A percentile compares a stretch with the other conserved stretches of the same genome.
These are phyloP conservation scores for Pyrenophora seminiperda DNA, from an alignment of 2,329 filamentous ascomycete genomes.

Conservation along the genomic window DNA sequence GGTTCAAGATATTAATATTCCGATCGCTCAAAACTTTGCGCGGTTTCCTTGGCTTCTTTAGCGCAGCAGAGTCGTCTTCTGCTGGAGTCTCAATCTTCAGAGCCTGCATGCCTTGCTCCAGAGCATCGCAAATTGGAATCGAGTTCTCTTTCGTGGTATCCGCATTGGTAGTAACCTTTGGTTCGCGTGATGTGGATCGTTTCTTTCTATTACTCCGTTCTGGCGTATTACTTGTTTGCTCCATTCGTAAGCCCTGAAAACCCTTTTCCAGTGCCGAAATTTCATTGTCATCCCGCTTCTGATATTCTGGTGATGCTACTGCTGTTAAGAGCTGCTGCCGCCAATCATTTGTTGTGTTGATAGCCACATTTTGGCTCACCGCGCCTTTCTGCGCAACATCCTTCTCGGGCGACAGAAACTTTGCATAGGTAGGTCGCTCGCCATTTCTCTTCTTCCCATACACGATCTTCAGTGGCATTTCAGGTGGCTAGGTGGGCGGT, in stretches of 20 bases:
- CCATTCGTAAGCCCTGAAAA: slow-evolving; percentile 11
- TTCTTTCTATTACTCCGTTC: slow-evolving; percentile 12
- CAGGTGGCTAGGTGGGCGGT: slow-evolving; percentile 10
- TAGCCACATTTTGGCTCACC: slow-evolving; percentile 3
- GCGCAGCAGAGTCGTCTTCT: background rate
- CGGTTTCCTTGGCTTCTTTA: slow-evolving; percentile 12
- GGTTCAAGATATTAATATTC: slow-evolving; percentile 18
- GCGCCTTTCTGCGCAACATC: slow-evolving; percentile 13
- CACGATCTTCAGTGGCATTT: slow-evolving; percentile 32
- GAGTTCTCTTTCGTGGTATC: slow-evolving; percentile 11
- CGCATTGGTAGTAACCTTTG: background rate
- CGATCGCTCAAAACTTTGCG: slow-evolving; percentile 14
- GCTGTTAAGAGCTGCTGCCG: slow-evolving; percentile 13
- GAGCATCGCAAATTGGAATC: slow-evolving; percentile 1
- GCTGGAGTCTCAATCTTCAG: slow-evolving; percentile 1
- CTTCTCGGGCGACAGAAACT: slow-evolving; percentile 38
- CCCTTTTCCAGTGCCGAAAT: slow-evolving; percentile 10
- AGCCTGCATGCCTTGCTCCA: slow-evolving; percentile 12
- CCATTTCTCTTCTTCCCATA: slow-evolving; percentile 35
- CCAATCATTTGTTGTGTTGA: slow-evolving; percentile 5
- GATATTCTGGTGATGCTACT: background rate
- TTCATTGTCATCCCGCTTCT: slow-evolving; percentile 3
- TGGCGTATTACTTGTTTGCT: slow-evolving; percentile 8
- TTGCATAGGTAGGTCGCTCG: slow-evolving; percentile 31
- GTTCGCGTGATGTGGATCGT: slow-evolving; percentile 12